Base-by-base conservation (phyloP, 2,329 filamentous ascomycete species). In the Botryotinia convoluta region DNA sequence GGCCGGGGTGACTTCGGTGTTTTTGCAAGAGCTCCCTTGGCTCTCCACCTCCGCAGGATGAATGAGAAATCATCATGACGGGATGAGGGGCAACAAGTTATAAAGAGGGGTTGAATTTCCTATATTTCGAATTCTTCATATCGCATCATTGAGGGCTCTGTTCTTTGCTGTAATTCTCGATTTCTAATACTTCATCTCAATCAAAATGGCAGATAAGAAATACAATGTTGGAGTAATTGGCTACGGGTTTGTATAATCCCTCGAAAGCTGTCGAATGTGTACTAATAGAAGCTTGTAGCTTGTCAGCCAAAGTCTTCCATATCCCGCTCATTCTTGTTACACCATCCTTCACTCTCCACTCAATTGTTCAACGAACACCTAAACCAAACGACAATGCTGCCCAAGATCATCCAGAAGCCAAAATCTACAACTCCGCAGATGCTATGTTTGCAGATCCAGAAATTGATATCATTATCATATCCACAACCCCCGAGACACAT, bases 281-380 rank as follows among this genome's bases (percentile, higher is more conserved):
- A 75, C 77, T 69, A 77, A 68, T 14, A 14, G n/a, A 8, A 26
- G 37, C 20, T 37, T 20, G 10, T 64, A 81, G 88, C 77, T 81
- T 89, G 79, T 88, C 86, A 72, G 93, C 93, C 82, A 95, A 94
- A 81, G 86, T 92, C 83, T 96, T 95, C 83, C 93, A 96, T 82
- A 94, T 95, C 80, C 93, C 93, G 75, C 92, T 94, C 83, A 87
- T 96, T 82, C 84, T 84, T 71, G 86, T 87, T 44, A 89, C 91
- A 0, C 85, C 90, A 10, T 84, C 88, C 72, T 86, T 94, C 80
- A 89, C 86, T 70, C 88, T 95, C 32, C 88, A 93, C 80, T 89
- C 91, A 76, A 90, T 96, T 77, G 91, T 95, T 42, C 93, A 96
- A 82, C 90, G 93, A 74, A 88, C 84, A 8, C 92, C 92, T 9